Evolutionary conservation across 441 rosid genomes (phyloP).

Genomic region (Flueggea neowawraea): DNA sequence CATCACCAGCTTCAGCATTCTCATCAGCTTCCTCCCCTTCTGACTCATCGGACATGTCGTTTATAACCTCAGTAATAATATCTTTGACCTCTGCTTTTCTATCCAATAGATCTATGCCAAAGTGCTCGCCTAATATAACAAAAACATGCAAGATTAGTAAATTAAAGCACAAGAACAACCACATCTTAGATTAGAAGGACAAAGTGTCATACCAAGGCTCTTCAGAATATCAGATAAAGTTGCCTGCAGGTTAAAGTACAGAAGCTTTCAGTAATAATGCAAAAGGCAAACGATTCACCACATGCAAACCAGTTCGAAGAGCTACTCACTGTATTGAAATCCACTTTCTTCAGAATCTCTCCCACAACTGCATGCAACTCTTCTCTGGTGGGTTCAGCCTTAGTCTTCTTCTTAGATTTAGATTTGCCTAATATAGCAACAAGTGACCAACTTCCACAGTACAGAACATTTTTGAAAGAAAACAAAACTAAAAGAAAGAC

Average conservation of each 20-base stretch:
- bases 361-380: constrained; percentile 89
- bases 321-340: constrained; percentile 86
- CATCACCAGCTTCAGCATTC: constrained; percentile 35
- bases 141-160: constrained; percentile 5
- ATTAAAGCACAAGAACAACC: neutral
- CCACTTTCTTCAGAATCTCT: constrained; percentile 82
- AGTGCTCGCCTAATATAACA: constrained; percentile 51
- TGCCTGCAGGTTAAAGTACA: constrained; percentile 54
- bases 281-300: neutral
- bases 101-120: constrained; percentile 62
- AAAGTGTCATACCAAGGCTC: constrained; percentile 58
- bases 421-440: constrained; percentile 43
- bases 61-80: constrained; percentile 84
- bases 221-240: constrained; percentile 85
- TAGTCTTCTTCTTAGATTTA: constrained; percentile 59
- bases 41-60: constrained; percentile 89
- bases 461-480: neutral
- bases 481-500: neutral
- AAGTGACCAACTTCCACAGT: constrained; percentile 6
- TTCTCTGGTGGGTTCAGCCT: constrained; percentile 71
- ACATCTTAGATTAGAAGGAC: constrained; percentile 1
- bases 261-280: constrained; percentile 7
- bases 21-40: constrained; percentile 67
- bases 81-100: constrained; percentile 95
- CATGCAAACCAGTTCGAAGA: neutral